phyloP scores from a whole-genome alignment of 306 rosid species.

The Urtica urens region DNA sequence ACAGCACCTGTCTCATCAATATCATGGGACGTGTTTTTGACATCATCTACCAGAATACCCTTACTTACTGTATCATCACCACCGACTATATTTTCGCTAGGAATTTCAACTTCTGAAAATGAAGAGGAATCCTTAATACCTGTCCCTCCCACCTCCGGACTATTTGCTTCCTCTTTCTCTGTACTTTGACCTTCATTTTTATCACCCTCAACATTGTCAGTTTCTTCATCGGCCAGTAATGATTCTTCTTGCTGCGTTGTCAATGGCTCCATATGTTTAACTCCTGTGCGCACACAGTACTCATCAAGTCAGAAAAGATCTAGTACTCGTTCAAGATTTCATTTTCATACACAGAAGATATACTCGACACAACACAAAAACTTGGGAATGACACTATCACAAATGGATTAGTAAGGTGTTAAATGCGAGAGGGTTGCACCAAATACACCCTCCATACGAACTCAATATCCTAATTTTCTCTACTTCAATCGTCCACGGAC shows the following conservation, averaged over 20 bases:
- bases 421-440: too few species aligned
- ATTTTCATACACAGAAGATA: too few species aligned
- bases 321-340: too few species aligned
- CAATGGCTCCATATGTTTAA: conserved; percentile 58
- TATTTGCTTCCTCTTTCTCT: conserved; percentile 34
- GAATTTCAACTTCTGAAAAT: conserved; percentile 39
- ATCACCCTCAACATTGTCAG: conserved; percentile 20
- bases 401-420: too few species aligned
- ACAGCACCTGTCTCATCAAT: conserved; percentile 28
- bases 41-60: conserved; percentile 28
- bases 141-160: conserved; percentile 34
- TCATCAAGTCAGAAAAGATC: conserved; percentile 5
- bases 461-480: too few species aligned
- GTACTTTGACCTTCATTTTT: conserved; percentile 14
- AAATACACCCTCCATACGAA: too few species aligned
- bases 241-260: conserved; percentile 48
- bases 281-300: conserved; percentile 28
- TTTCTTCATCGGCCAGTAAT: conserved; percentile 42
- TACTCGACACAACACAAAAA: too few species aligned
- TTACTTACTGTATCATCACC: conserved; percentile 41
- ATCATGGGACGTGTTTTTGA: conserved; percentile 26
- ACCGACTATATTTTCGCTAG: conserved; percentile 26
- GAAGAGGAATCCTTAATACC: conserved; percentile 40
- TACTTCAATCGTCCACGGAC: too few species aligned
- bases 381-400: too few species aligned